Conservation (phyloP, 306 rosid genomes). For the Citrullus mucosospermus region DNA sequence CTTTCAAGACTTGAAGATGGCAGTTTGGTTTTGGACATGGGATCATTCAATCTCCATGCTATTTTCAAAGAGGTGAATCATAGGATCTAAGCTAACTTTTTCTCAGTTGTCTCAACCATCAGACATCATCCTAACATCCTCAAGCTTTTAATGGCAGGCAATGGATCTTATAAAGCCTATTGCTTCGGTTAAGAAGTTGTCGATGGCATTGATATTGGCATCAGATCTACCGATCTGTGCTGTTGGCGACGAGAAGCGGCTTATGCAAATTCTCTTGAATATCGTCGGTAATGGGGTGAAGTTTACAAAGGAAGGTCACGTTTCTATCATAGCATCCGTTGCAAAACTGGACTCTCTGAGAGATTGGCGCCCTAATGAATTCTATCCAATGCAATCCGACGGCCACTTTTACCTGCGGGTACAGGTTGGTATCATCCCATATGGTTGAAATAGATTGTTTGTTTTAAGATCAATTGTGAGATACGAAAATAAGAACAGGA, state of each 20-base stretch:
- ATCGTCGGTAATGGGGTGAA: constrained; percentile 82
- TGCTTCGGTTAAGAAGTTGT: constrained; percentile 70
- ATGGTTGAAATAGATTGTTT: background rate
- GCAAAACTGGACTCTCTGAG: constrained; percentile 64
- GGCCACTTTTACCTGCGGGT: constrained; percentile 59
- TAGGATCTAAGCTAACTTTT: background rate
- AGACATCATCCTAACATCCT: background rate
- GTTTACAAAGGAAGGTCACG: constrained; percentile 73
- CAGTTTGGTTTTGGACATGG: constrained; percentile 65
- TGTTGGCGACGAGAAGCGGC: constrained; percentile 71
- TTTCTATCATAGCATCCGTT: constrained; percentile 61
- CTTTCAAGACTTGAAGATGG: constrained; percentile 96
- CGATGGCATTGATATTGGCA: constrained; percentile 50
- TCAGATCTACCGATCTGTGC: constrained; percentile 70
- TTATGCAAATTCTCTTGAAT: constrained; percentile 62
- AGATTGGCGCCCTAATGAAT: constrained; percentile 68
- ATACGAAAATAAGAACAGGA: background rate
- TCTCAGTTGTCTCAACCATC: background rate
- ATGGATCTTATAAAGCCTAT: constrained; percentile 62
- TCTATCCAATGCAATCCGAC: constrained; percentile 50
- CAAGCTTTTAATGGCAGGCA: constrained; percentile 27
- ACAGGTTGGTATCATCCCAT: constrained; percentile 36
- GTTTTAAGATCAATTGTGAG: background rate
- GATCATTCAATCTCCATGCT: constrained; percentile 61
- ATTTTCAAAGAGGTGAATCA: constrained; percentile 55